phyloP scores from a whole-genome alignment of 306 rosid genomes.

The peach (Prunus persica) region Prunus_persica_NCBIv2 NC_034012.1:12612501-12613000 shows the following conservation, averaged over 20 bases:
- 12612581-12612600: neutral
- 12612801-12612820: too few relatives aligned
- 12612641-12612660: neutral
- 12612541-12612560: neutral
- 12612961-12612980: too few relatives aligned
- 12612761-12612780: neutral
- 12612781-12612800: too few relatives aligned
- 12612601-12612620: neutral
- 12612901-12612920: too few relatives aligned
- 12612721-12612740: neutral
- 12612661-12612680: conserved; percentile 13
- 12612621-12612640: conserved; percentile 1
- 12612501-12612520: neutral
- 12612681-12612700: neutral
- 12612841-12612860: too few relatives aligned
- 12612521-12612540: neutral
- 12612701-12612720: neutral
- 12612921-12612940: too few relatives aligned
- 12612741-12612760: neutral
- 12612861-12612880: too few relatives aligned
- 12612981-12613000: too few relatives aligned
- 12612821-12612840: too few relatives aligned
- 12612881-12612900: too few relatives aligned
- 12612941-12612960: too few relatives aligned
- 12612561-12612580: conserved; percentile 4